These are phyloP conservation scores for Thelephora ganbajun DNA, from an alignment of 768 basidiomycete genomes.

Conservation along the genomic window DNA sequence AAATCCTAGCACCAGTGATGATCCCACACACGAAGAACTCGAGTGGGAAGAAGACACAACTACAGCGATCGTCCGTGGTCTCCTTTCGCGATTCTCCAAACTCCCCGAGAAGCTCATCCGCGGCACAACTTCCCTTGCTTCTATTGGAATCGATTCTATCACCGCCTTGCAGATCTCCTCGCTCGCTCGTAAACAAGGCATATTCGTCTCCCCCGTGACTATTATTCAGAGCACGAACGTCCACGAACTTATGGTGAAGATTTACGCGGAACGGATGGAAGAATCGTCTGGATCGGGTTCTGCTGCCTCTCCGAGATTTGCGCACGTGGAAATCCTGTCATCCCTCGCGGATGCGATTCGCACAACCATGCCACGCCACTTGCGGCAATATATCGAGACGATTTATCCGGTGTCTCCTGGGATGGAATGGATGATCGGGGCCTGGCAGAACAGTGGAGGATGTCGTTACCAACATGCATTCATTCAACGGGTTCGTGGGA, in stretches of 20 bases:
- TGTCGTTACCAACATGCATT: slow-evolving; percentile 31
- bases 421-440: slow-evolving; percentile 25
- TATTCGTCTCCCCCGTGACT: slow-evolving; percentile 22
- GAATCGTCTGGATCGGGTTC: too few species aligned
- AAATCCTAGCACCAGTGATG: too few species aligned
- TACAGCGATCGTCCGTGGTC: slow-evolving; percentile 4
- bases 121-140: slow-evolving; percentile 21
- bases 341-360: not conserved
- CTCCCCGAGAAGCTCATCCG: slow-evolving; percentile 18
- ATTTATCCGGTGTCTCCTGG: slow-evolving; percentile 15
- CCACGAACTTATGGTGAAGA: slow-evolving; percentile 12
- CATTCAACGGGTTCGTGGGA: slow-evolving; percentile 20
- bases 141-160: slow-evolving; percentile 36
- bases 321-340: slow-evolving; percentile 2
- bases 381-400: slow-evolving; percentile 7
- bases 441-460: slow-evolving; percentile 28
- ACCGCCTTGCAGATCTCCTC: slow-evolving; percentile 31
- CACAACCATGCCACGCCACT: not conserved
- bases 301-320: not conserved
- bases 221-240: slow-evolving; percentile 28
- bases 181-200: slow-evolving; percentile 23
- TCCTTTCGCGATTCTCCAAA: slow-evolving; percentile 13
- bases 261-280: not conserved
- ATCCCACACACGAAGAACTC: too few species aligned
- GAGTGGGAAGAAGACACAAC: not conserved